Evolutionary conservation across 768 basidiomycete genomes (phyloP).

Genomic region (Psilocybe cubensis): DNA sequence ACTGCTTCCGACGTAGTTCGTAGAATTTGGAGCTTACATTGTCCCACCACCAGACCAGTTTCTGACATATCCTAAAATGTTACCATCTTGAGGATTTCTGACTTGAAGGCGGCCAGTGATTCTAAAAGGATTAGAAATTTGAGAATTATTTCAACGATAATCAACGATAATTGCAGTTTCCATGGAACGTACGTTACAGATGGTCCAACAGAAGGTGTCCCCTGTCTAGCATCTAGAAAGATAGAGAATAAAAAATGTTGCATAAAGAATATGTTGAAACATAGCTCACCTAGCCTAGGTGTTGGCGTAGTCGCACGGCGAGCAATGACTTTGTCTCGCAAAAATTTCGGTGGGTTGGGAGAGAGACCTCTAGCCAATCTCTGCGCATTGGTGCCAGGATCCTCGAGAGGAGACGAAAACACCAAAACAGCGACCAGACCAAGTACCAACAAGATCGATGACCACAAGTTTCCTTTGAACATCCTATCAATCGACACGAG

Average conservation of each 20-base stretch:
- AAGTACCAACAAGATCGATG: slow-evolving; percentile 25
- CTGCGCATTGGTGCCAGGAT: slow-evolving; percentile 47
- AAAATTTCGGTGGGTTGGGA: slow-evolving; percentile 33
- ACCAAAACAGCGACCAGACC: slow-evolving; percentile 23
- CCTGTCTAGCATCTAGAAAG: slow-evolving; percentile 9
- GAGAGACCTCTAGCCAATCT: slow-evolving; percentile 50
- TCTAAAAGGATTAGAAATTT: too few species aligned
- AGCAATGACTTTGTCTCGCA: background rate
- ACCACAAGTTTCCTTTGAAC: slow-evolving; percentile 22
- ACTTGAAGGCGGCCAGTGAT: slow-evolving; percentile 41
- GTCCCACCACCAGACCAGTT: slow-evolving; percentile 31
- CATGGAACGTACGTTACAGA: slow-evolving; percentile 25
- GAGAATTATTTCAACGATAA: too few species aligned
- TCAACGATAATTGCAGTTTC: too few species aligned
- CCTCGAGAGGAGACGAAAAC: slow-evolving; percentile 18
- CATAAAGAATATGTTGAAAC: background rate
- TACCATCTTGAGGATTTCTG: slow-evolving; percentile 29
- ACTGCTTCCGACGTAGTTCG: background rate
- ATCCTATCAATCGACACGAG: slow-evolving; percentile 3
- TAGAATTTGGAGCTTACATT: slow-evolving; percentile 20
- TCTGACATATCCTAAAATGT: slow-evolving; percentile 34
- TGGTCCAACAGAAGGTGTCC: slow-evolving; percentile 24
- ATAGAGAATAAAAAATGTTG: background rate
- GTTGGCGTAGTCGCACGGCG: too few species aligned
- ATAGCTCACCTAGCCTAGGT: background rate